phyloP scores from a whole-genome alignment of 1,284 basidiomycete genomes.

The Malassezia equina region DNA sequence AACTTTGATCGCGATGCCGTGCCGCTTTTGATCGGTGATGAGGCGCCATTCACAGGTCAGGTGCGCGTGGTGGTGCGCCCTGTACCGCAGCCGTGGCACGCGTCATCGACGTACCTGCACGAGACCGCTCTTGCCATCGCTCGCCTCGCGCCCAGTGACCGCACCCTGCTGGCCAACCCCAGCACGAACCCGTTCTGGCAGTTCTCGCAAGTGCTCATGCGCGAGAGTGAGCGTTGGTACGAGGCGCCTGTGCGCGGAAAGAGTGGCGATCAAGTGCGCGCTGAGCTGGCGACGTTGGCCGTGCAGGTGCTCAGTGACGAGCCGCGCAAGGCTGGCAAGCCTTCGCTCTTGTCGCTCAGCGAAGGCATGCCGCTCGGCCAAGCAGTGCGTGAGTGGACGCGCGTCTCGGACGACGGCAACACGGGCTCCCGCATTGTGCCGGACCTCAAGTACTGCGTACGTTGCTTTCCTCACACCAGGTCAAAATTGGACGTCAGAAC shows the following conservation, averaged over 20 bases:
- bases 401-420: slow-evolving; percentile 59
- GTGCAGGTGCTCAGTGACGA: slow-evolving; percentile 52
- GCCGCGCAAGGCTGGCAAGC: slow-evolving; percentile 43
- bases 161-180: slow-evolving; percentile 10
- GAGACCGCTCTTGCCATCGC: slow-evolving; percentile 68
- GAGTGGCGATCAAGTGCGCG: slow-evolving; percentile 64
- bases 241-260: slow-evolving; percentile 64
- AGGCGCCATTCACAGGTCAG: slow-evolving; percentile 57
- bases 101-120: slow-evolving; percentile 59
- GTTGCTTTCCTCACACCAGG: slow-evolving; percentile 24
- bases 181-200: slow-evolving; percentile 30
- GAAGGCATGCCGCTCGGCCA: slow-evolving; percentile 40
- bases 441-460: slow-evolving; percentile 66
- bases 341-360: slow-evolving; percentile 50
- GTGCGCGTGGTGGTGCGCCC: slow-evolving; percentile 68
- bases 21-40: slow-evolving; percentile 37
- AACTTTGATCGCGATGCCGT: slow-evolving; percentile 49
- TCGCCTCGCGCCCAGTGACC: slow-evolving; percentile 51
- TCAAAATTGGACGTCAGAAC: slow-evolving; percentile 84
- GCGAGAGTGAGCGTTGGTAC: slow-evolving; percentile 64
- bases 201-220: slow-evolving; percentile 58
- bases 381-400: slow-evolving; percentile 58
- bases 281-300: slow-evolving; percentile 58
- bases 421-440: slow-evolving; percentile 67
- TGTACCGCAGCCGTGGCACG: slow-evolving; percentile 61